phyloP scores from a whole-genome alignment of 257 asterid species.

The Scutellaria galericulata region DNA sequence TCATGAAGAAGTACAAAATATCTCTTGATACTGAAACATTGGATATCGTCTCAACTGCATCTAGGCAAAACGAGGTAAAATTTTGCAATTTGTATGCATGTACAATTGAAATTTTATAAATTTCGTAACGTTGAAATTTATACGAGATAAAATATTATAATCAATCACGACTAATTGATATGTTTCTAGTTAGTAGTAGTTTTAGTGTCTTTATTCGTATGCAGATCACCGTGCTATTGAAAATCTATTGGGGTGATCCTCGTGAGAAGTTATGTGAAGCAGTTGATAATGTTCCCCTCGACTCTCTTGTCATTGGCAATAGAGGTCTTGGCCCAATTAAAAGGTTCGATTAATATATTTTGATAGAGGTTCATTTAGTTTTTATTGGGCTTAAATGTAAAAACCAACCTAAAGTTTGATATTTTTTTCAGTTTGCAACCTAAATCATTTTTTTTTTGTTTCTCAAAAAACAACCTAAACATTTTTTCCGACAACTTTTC shows the following conservation, averaged over 20 bases:
- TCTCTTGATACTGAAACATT: slow-evolving; percentile 68
- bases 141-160: too few species aligned
- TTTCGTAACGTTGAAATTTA: too few species aligned
- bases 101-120: background rate
- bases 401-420: too few species aligned
- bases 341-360: slow-evolving; percentile 51
- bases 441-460: too few species aligned
- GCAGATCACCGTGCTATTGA: slow-evolving; percentile 71
- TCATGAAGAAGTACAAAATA: slow-evolving; percentile 76
- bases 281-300: slow-evolving; percentile 67
- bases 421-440: too few species aligned
- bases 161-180: too few species aligned
- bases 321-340: slow-evolving; percentile 90
- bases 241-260: slow-evolving; percentile 92
- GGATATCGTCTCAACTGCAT: slow-evolving; percentile 61
- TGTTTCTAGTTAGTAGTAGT: too few species aligned
- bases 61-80: slow-evolving; percentile 71
- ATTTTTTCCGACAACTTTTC: too few species aligned
- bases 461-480: too few species aligned
- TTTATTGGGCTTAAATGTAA: too few species aligned
- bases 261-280: slow-evolving; percentile 83
- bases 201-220: background rate
- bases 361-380: too few species aligned
- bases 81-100: background rate
- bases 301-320: slow-evolving; percentile 78